phyloP scores from a whole-genome alignment of 805 yeast genomes.

The Kazachstania africana region DNA sequence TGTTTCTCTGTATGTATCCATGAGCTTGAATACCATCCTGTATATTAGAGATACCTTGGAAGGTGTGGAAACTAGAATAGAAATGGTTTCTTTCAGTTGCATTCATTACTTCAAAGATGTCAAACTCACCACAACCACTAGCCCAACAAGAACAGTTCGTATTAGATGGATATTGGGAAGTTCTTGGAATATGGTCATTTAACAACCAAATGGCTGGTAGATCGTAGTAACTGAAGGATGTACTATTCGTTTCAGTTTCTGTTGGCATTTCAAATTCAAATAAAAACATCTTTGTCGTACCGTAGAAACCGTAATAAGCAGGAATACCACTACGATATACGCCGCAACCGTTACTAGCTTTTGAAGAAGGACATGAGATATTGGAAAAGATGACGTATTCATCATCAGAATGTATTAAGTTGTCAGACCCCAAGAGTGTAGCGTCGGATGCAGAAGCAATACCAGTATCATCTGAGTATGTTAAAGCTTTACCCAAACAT shows the following conservation, averaged over 20 bases:
- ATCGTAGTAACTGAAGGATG: constrained; percentile 24
- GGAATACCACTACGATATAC: constrained; percentile 59
- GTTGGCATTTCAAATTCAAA: constrained; percentile 57
- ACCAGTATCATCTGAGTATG: constrained; percentile 49
- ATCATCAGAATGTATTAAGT: constrained; percentile 40
- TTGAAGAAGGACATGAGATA: constrained; percentile 41
- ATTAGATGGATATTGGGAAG: constrained; percentile 41
- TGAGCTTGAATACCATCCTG: constrained; percentile 5
- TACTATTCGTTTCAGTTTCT: constrained; percentile 30
- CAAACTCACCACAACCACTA: constrained; percentile 66
- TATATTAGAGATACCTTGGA: constrained; percentile 32
- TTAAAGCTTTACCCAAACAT: constrained; percentile 56
- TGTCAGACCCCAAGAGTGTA: constrained; percentile 36
- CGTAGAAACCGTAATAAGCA: constrained; percentile 58
- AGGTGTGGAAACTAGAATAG: constrained; percentile 59
- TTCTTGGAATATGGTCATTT: constrained; percentile 58
- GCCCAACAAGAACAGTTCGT: constrained; percentile 59
- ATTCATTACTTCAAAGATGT: constrained; percentile 59
- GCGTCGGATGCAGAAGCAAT: constrained; percentile 33
- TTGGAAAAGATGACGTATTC: constrained; percentile 50
- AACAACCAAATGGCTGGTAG: constrained; percentile 67
- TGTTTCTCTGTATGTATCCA: constrained; percentile 46
- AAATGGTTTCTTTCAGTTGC: constrained; percentile 33
- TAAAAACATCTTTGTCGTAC: constrained; percentile 53
- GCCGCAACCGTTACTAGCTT: constrained; percentile 50